Evolutionary conservation across 805 yeast species (phyloP).

Genomic region (Candida bentonensis): DNA sequence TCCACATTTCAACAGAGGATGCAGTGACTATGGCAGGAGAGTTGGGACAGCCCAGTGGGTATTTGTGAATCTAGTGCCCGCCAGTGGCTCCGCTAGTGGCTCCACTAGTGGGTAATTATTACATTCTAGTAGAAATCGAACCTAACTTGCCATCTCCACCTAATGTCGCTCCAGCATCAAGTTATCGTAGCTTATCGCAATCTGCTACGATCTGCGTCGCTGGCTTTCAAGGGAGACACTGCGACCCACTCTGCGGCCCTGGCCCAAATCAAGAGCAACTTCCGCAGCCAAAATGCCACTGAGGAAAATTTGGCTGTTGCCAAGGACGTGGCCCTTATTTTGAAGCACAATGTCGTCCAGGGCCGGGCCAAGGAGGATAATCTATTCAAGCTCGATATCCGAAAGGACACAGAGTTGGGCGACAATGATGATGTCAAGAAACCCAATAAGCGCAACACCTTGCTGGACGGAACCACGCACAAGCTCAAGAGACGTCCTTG

Average conservation of each 20-base stretch:
- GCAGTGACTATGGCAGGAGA: too few relatives aligned
- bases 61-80: too few relatives aligned
- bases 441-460: neutral
- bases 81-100: too few relatives aligned
- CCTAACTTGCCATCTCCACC: too few relatives aligned
- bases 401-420: conserved; percentile 73
- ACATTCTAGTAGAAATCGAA: too few relatives aligned
- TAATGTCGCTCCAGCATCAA: conserved; percentile 2
- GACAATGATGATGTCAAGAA: conserved; percentile 46
- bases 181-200: conserved; percentile 9
- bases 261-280: conserved; percentile 10
- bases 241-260: conserved; percentile 10
- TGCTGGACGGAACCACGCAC: neutral
- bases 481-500: neutral
- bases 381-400: conserved; percentile 44
- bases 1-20: neutral
- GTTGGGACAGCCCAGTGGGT: too few relatives aligned
- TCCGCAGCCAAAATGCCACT: conserved; percentile 4
- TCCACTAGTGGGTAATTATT: too few relatives aligned
- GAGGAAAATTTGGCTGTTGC: conserved; percentile 37
- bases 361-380: conserved; percentile 30
- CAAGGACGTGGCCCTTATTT: conserved; percentile 56
- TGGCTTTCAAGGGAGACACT: conserved; percentile 12
- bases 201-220: conserved; percentile 12
- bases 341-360: conserved; percentile 74